These are phyloP conservation scores for Saururus chinensis DNA, from an alignment of 164 flowering plant species.

Conservation along the genomic window DNA sequence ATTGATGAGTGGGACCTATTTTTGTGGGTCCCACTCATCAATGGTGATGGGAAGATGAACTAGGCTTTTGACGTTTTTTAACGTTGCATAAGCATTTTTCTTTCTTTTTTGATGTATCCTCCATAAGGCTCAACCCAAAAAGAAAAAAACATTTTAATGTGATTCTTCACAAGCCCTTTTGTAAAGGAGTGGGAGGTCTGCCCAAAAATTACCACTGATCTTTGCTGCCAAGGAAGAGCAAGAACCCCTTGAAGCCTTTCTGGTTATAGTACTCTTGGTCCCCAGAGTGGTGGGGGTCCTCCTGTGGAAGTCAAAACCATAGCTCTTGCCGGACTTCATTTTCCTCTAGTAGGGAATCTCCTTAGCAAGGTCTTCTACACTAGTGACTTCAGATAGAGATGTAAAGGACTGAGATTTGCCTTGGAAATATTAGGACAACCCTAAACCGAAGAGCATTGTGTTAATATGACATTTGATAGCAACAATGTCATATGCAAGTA, in stretches of 20 bases:
- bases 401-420: constrained; percentile 80
- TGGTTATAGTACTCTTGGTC: constrained; percentile 31
- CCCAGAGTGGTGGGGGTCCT: constrained; percentile 38
- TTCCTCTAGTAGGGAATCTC: constrained; percentile 33
- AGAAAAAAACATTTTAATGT: too few species aligned
- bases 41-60: too few species aligned
- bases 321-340: constrained; percentile 55
- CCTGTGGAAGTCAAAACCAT: constrained; percentile 34
- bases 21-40: too few species aligned
- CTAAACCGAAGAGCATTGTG: constrained; percentile 56
- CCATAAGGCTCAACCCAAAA: too few species aligned
- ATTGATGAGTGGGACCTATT: too few species aligned
- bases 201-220: constrained; percentile 16
- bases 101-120: too few species aligned
- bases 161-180: too few species aligned
- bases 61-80: too few species aligned
- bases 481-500: too few species aligned
- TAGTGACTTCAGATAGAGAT: constrained; percentile 43
- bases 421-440: constrained; percentile 56
- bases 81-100: too few species aligned
- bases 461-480: too few species aligned
- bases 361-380: constrained; percentile 64
- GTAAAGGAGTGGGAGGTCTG: constrained; percentile 28
- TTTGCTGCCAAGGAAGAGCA: constrained; percentile 23
- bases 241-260: constrained; percentile 38